phyloP scores from a whole-genome alignment of 2,329 filamentous ascomycete genomes.

The Sclerotinia glacialis region DNA sequence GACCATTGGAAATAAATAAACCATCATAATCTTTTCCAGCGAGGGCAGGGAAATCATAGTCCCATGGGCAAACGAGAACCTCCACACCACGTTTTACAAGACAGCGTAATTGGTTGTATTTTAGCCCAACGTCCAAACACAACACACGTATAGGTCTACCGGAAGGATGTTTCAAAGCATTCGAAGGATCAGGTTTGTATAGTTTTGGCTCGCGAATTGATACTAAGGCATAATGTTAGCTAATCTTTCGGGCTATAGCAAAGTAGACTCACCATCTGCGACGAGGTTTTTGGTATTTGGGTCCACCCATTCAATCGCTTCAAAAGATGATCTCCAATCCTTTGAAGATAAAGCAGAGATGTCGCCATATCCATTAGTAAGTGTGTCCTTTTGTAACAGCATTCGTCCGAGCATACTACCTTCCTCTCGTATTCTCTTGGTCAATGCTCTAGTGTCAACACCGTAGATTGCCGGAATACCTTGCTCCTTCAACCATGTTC shows the following conservation, averaged over 20 bases:
- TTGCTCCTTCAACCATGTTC: slow-evolving; percentile 94
- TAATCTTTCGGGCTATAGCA: slow-evolving; percentile 32
- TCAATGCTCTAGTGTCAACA: slow-evolving; percentile 88
- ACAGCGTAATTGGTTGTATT: slow-evolving; percentile 96
- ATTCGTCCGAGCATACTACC: slow-evolving; percentile 95
- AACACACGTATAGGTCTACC: slow-evolving; percentile 84
- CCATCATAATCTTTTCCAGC: slow-evolving; percentile 87
- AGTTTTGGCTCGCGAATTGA: slow-evolving; percentile 84
- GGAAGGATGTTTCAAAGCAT: slow-evolving; percentile 79
- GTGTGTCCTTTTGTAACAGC: slow-evolving; percentile 63
- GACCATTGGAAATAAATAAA: slow-evolving; percentile 96
- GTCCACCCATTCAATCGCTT: slow-evolving; percentile 82
- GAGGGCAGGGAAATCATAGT: slow-evolving; percentile 81
- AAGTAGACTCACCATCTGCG: slow-evolving; percentile 72
- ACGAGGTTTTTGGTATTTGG: slow-evolving; percentile 93
- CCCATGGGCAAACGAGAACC: slow-evolving; percentile 91
- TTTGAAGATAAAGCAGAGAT: slow-evolving; percentile 43
- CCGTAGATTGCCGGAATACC: slow-evolving; percentile 91
- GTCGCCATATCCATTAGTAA: slow-evolving; percentile 46
- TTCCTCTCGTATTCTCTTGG: slow-evolving; percentile 88
- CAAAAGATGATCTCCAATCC: slow-evolving; percentile 59
- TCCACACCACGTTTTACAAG: slow-evolving; percentile 88
- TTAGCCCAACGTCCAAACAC: slow-evolving; percentile 94
- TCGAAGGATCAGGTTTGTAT: slow-evolving; percentile 71
- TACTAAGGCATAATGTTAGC: slow-evolving; percentile 58